Conservation (phyloP, 2,329 filamentous ascomycete genomes). For the Orbilia oligospora region DNA sequence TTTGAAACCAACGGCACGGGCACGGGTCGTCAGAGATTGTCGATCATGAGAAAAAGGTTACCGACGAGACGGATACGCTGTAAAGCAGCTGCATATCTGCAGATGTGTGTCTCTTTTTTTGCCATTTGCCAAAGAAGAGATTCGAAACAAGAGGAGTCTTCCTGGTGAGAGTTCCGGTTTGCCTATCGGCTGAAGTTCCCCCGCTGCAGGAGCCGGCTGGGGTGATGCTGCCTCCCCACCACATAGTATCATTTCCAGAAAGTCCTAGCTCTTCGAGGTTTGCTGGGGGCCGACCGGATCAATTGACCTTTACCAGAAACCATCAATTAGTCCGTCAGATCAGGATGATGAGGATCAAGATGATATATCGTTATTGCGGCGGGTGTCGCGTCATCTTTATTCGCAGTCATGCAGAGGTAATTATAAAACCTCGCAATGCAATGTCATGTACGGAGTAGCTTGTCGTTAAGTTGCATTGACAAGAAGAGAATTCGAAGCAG, state of each 20-base stretch:
- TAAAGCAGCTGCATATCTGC: not conserved
- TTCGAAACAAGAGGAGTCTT: conserved; percentile 43
- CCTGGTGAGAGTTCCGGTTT: conserved; percentile 49
- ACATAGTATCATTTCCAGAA: conserved; percentile 3
- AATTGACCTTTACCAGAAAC: not conserved
- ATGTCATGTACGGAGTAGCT: too few species aligned
- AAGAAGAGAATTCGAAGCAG: not conserved
- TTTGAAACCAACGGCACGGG: conserved; percentile 43
- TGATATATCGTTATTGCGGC: conserved; percentile 2
- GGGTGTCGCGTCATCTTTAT: conserved; percentile 28
- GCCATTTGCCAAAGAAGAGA: conserved; percentile 38
- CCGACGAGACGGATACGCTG: conserved; percentile 36
- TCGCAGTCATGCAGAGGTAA: conserved; percentile 3
- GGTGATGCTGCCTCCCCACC: conserved; percentile 24
- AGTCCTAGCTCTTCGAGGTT: not conserved
- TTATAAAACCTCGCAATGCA: conserved; percentile 6
- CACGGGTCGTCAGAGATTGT: conserved; percentile 41
- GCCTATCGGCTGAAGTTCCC: conserved; percentile 57
- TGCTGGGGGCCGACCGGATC: not conserved
- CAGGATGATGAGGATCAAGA: not conserved
- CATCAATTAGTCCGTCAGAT: not conserved
- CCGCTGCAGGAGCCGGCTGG: conserved; percentile 36
- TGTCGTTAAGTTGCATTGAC: not conserved
- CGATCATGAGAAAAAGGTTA: conserved; percentile 43
- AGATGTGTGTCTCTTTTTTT: conserved; percentile 3